A percentile compares a stretch with the other conserved stretches of the same genome.
Conservation (phyloP, 2,329 filamentous ascomycete species). For the Akanthomyces lecanii region DNA sequence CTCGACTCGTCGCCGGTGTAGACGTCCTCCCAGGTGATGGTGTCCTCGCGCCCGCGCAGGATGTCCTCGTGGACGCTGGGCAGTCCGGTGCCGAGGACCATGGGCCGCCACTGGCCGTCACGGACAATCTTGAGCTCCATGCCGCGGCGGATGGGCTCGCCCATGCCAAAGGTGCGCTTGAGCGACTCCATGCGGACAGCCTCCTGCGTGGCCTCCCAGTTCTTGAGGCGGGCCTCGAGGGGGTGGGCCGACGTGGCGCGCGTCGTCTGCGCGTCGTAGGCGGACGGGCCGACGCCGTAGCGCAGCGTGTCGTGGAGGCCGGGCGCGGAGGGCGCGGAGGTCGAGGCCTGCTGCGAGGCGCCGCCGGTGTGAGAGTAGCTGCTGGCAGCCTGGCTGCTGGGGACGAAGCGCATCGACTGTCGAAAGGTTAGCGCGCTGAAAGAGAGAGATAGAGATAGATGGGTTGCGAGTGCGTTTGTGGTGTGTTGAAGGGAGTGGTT, state of each 20-base stretch:
- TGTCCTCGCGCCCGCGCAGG: conserved; percentile 70
- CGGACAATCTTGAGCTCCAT: conserved; percentile 93
- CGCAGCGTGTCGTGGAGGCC: conserved; percentile 93
- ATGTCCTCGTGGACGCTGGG: conserved; percentile 85
- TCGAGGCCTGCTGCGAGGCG: conserved; percentile 37
- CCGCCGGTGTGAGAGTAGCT: conserved; percentile 57
- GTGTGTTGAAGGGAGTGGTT: conserved; percentile 9
- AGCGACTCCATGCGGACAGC: conserved; percentile 82
- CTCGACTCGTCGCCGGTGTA: conserved; percentile 75
- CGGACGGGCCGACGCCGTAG: conserved; percentile 67
- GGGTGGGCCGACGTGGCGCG: conserved; percentile 63
- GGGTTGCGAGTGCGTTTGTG: not conserved
- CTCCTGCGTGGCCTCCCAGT: conserved; percentile 90
- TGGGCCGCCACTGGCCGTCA: conserved; percentile 74
- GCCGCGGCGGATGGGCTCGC: conserved; percentile 83
- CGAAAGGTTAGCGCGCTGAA: conserved; percentile 20
- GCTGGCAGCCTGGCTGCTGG: conserved; percentile 61
- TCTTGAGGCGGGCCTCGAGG: conserved; percentile 81
- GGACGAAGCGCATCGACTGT: conserved; percentile 87
- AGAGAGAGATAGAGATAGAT: not conserved
- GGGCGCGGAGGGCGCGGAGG: conserved; percentile 81
- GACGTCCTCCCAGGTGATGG: conserved; percentile 89
- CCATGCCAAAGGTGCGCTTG: conserved; percentile 82
- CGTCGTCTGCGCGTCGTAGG: conserved; percentile 40
- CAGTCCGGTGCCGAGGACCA: conserved; percentile 56